These are phyloP conservation scores for Alloteropsis angusta DNA, from an alignment of 202 grass and related monocot genomes.

Conservation along the genomic window DNA sequence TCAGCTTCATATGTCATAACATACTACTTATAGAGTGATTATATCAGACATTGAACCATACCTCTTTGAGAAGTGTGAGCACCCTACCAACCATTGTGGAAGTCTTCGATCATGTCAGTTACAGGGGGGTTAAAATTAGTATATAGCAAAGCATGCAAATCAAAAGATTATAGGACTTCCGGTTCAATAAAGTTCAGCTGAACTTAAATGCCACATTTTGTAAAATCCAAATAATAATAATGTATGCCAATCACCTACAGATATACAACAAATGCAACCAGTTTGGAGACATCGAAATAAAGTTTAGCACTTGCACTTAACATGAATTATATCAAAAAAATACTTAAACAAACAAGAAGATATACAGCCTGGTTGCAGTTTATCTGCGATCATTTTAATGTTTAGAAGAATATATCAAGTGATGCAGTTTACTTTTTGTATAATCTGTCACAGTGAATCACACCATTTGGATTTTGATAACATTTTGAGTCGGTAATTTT, in stretches of 20 bases:
- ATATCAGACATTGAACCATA: conserved; percentile 30
- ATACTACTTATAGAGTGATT: conserved; percentile 14
- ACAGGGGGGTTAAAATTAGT: conserved; percentile 8
- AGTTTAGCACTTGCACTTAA: not conserved
- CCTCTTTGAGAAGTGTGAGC: conserved; percentile 81
- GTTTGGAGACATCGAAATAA: conserved; percentile 1
- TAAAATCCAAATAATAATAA: not conserved
- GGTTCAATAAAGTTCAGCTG: conserved; percentile 6
- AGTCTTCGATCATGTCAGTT: conserved; percentile 61
- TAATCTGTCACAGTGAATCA: not conserved
- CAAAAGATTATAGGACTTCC: conserved; percentile 9
- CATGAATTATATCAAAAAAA: not conserved
- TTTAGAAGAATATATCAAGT: conserved; percentile 3
- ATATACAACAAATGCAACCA: not conserved
- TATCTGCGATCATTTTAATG: not conserved
- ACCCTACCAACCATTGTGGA: conserved; percentile 94
- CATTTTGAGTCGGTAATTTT: conserved; percentile 9
- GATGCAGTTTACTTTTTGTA: conserved; percentile 22
- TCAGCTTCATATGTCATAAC: conserved; percentile 22
- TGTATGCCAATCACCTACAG: not conserved
- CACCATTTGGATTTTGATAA: not conserved
- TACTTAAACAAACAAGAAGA: not conserved
- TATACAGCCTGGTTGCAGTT: not conserved
- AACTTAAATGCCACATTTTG: not conserved
- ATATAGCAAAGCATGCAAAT: conserved; percentile 20